Conservation (phyloP, 2,329 filamentous ascomycete species). For the Paraphoma chrysanthemicola region DNA sequence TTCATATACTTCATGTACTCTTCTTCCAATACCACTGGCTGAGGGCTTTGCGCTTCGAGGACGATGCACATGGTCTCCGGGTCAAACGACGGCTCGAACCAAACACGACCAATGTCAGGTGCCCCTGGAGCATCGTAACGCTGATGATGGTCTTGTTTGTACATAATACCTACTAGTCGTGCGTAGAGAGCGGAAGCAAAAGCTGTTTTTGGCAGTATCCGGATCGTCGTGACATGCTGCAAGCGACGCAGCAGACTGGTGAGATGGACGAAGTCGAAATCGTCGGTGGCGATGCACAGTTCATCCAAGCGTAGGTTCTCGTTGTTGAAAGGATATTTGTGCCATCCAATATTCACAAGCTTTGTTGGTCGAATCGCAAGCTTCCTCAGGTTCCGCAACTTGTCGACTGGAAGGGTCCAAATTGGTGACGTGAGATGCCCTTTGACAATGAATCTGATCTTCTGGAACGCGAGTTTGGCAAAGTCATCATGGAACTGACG, state of each 20-base stretch:
- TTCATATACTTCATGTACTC: slow-evolving; percentile 47
- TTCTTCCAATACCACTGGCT: slow-evolving; percentile 41
- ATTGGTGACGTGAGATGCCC: slow-evolving; percentile 10
- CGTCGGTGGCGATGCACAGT: slow-evolving; percentile 19
- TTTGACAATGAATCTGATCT: slow-evolving; percentile 44
- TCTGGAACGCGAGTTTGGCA: slow-evolving; percentile 40
- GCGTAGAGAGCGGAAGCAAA: slow-evolving; percentile 25
- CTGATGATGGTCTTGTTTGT: slow-evolving; percentile 51
- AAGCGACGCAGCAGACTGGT: slow-evolving; percentile 28
- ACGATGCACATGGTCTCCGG: slow-evolving; percentile 32
- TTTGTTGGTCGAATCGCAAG: slow-evolving; percentile 20
- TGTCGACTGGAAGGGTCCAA: slow-evolving; percentile 11
- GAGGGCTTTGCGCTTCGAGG: slow-evolving; percentile 36
- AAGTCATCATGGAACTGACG: slow-evolving; percentile 48
- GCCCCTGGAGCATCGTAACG: slow-evolving; percentile 44
- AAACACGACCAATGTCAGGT: slow-evolving; percentile 39
- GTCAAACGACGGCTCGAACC: slow-evolving; percentile 51
- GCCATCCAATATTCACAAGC: slow-evolving; percentile 29
- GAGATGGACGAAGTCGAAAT: slow-evolving; percentile 5
- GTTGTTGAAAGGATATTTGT: slow-evolving; percentile 38
- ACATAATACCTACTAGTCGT: slow-evolving; percentile 45
- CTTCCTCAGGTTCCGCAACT: slow-evolving; percentile 37
- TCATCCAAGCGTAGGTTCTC: slow-evolving; percentile 38
- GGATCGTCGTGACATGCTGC: slow-evolving; percentile 39
- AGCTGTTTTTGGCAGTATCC: slow-evolving; percentile 39